Evolutionary conservation across 1,284 basidiomycete genomes (phyloP), one percentile per base, ranked within the genome.

Genomic region (Phellopilus nigrolimitatus): DNA sequence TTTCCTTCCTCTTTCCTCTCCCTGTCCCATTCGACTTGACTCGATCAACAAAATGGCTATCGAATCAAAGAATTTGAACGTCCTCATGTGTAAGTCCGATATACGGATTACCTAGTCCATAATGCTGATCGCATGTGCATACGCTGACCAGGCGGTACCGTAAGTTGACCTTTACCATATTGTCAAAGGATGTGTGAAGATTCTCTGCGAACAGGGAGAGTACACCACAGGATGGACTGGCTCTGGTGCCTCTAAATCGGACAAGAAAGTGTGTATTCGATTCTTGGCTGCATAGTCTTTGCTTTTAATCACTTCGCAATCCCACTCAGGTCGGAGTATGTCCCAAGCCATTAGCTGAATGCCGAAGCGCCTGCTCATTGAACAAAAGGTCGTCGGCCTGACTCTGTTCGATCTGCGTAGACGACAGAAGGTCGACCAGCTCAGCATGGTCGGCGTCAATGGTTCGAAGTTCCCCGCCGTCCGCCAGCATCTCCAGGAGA

Each of bases 201-300:
- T 37, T 46, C 12, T 44, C 30, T 48, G 28, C 27, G 31, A 56
- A 53, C 47, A 86, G 84, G 88, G 88, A 43, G 88, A 94, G 72
- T 95, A 95, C 69, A 95, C 93, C 53, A 95, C 93, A 47, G 93
- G 93, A 65, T 95, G 90, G 84, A 92, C 91, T 3, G 84, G 82
- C 13, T 80, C 84, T 30, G 90, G 91, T n/a, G 87, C 88, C 39
- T 94, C 91, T 17, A 92, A 88, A 63, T 94, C 91, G 6, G 93
- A 95, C 73, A 95, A 95, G 72, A 95, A 94, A 76, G 88, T 85
- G 52, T 53, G 66, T 53, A 31, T 10, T 41, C 15, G 15, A 27
- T 51, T 39, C 34, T 33, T 4, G 15, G 21, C 27, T 13, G n/a
- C n/a, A n/a, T n/a, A n/a, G n/a, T n/a, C n/a, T 31, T 9, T 25